phyloP scores from a whole-genome alignment of 352 stramenopile genomes.

The Globisporangium perplexum region DNA sequence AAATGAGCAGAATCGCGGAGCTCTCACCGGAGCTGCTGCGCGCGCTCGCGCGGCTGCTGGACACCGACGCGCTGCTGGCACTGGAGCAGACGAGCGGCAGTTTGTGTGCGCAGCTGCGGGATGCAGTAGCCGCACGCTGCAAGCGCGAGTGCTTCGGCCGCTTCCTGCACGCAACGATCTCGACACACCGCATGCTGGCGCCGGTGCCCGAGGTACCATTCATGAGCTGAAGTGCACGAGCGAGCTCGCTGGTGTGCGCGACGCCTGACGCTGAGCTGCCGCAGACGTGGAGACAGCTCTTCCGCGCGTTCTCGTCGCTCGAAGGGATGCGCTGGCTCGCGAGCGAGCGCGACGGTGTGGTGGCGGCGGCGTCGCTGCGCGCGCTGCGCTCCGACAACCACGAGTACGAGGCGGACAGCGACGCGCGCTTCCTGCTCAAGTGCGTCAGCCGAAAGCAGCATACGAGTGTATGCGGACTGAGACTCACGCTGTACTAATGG shows the following conservation, averaged over 20 bases:
- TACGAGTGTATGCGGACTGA: not conserved
- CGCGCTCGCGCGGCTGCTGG: slow-evolving; percentile 21
- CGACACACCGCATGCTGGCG: slow-evolving; percentile 57
- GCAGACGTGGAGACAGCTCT: slow-evolving; percentile 55
- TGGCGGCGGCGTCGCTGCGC: slow-evolving; percentile 45
- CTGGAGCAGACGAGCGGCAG: slow-evolving; percentile 24
- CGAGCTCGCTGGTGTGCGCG: too few relatives aligned
- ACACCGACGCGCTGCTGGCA: slow-evolving; percentile 34
- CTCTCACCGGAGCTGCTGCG: slow-evolving; percentile 36
- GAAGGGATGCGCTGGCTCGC: slow-evolving; percentile 32
- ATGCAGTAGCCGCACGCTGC: slow-evolving; percentile 30
- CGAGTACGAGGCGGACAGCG: slow-evolving; percentile 47
- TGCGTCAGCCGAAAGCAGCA: too few relatives aligned
- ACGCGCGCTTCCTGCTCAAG: slow-evolving; percentile 35
- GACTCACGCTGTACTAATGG: not conserved
- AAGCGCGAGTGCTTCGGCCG: slow-evolving; percentile 61
- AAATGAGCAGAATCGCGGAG: slow-evolving; percentile 13
- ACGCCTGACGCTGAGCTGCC: not conserved
- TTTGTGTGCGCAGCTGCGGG: slow-evolving; percentile 7
- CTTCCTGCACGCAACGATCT: slow-evolving; percentile 55
- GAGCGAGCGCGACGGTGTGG: slow-evolving; percentile 34
- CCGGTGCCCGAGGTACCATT: slow-evolving; percentile 34
- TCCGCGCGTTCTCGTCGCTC: slow-evolving; percentile 39
- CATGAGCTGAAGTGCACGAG: too few relatives aligned
- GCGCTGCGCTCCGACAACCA: slow-evolving; percentile 66